Evolutionary conservation across 2,329 filamentous ascomycete species (phyloP).

Genomic region (Magnaporthiopsis incrustans): DNA sequence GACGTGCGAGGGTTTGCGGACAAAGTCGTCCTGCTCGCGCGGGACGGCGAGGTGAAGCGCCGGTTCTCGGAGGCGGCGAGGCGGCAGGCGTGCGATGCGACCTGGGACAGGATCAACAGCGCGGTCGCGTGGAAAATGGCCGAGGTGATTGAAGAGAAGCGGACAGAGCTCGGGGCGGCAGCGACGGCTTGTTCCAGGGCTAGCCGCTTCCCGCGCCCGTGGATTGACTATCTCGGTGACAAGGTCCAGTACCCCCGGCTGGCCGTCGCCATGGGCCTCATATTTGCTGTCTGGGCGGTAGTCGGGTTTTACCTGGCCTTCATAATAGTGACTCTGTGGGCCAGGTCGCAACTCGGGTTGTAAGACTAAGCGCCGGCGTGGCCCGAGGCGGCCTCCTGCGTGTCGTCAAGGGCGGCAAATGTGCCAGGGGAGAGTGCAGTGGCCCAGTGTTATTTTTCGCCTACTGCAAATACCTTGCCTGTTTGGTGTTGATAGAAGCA

Average conservation of each 20-base stretch:
- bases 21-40: slow-evolving; percentile 41
- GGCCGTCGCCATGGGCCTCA: slow-evolving; percentile 36
- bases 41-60: slow-evolving; percentile 33
- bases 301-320: slow-evolving; percentile 42
- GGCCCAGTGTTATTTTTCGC: no score
- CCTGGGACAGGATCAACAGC: slow-evolving; percentile 66
- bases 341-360: slow-evolving; percentile 13
- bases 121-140: slow-evolving; percentile 58
- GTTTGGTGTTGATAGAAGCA: no score
- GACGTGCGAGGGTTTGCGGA: slow-evolving; percentile 51
- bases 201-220: slow-evolving; percentile 18
- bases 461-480: no score
- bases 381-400: neutral
- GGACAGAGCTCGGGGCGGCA: slow-evolving; percentile 21
- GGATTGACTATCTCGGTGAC: slow-evolving; percentile 30
- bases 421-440: no score
- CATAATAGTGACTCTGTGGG: slow-evolving; percentile 28
- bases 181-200: slow-evolving; percentile 27
- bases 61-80: slow-evolving; percentile 41
- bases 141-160: slow-evolving; percentile 40
- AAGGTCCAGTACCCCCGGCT: slow-evolving; percentile 35
- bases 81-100: slow-evolving; percentile 51
- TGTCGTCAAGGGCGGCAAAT: no score
- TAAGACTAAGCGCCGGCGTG: neutral
- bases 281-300: slow-evolving; percentile 39